Base-by-base conservation (phyloP, 345 rosid genomes). In the Linum lewisii region DNA sequence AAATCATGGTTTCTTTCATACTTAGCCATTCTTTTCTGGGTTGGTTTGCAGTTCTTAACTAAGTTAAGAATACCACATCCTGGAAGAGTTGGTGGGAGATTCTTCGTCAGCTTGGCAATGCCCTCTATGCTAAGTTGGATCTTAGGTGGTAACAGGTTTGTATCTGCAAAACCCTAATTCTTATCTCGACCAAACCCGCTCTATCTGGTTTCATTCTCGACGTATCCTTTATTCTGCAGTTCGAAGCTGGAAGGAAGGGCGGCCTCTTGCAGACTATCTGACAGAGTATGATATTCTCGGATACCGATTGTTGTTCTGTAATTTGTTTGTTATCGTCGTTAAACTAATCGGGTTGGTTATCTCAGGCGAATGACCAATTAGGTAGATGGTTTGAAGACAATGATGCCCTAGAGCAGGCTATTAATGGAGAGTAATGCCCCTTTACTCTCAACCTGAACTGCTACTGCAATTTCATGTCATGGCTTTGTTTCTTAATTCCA, bases 81-180 rank as follows among this genome's bases (percentile, higher is more conserved):
- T 0, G 92, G 97, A 66, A 82, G 84, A 78, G 90, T 89, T 22
- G 86, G 84, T 69, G 96, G 92, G 34, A 82, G 92, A 77, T 78
- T 89, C 72, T 84, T 89, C 60, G 77, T 93, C 24, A 82, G 81
- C 65, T 25, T 80, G 8, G 87, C 79, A 16, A 93, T 93, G 97
- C 92, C 97, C 37, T 37, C 79, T 63, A 87, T 87, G 92, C 87
- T 93, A 63, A 74, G 63, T 59, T 93, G 97, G 99, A 91, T 93
- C 57, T 76, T 93, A 62, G 95, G 95, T 34, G 97, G 95, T 45
- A 87, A 89, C 78, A 93, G 97, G 97, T 89, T 60, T 67, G 80
- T 37, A n/a, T 68, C 66, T 69, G 34, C 34, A 24, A 16, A 23
- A 32, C 58, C 21, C 32, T 53, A 2, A 32, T 61, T 45, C 37